Evolutionary conservation across 805 yeast species (phyloP).

Genomic region (Saturnispora besseyi): DNA sequence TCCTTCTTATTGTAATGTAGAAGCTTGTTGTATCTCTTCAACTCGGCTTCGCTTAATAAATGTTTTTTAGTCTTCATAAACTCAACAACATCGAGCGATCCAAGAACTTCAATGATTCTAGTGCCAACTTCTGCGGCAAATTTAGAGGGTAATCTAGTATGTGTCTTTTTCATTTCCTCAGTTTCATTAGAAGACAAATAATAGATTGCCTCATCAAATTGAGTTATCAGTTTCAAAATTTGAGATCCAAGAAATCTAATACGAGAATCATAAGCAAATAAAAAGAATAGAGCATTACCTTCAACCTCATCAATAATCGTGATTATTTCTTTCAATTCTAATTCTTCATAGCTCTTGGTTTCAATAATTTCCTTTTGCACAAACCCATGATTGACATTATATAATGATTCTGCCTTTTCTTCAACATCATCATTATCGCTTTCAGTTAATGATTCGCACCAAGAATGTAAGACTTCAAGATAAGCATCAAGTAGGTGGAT

Average conservation of each 20-base stretch:
- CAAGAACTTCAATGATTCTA: constrained; percentile 66
- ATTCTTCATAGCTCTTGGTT: constrained; percentile 44
- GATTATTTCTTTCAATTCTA: constrained; percentile 70
- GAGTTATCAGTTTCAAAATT: constrained; percentile 69
- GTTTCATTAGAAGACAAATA: constrained; percentile 28
- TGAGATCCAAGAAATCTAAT: constrained; percentile 69
- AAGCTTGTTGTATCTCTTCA: constrained; percentile 58
- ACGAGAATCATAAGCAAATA: constrained; percentile 77
- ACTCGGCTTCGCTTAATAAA: constrained; percentile 65
- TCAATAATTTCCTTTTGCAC: constrained; percentile 34
- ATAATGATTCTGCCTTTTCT: constrained; percentile 27
- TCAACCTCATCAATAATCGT: constrained; percentile 91
- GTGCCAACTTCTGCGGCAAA: constrained; percentile 76
- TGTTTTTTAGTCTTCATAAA: constrained; percentile 45
- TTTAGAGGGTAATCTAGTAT: constrained; percentile 54
- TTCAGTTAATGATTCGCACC: constrained; percentile 61
- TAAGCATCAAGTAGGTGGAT: constrained; percentile 56
- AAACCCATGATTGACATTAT: constrained; percentile 28
- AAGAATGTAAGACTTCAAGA: constrained; percentile 68
- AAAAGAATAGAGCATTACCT: constrained; percentile 87
- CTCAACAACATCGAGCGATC: constrained; percentile 57
- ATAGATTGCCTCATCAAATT: constrained; percentile 75
- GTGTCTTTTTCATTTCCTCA: constrained; percentile 24
- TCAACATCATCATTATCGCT: constrained; percentile 19
- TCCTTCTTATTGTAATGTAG: constrained; percentile 50